Evolutionary conservation across 2,329 filamentous ascomycete species (phyloP).

Genomic region (Fusarium redolens): DNA sequence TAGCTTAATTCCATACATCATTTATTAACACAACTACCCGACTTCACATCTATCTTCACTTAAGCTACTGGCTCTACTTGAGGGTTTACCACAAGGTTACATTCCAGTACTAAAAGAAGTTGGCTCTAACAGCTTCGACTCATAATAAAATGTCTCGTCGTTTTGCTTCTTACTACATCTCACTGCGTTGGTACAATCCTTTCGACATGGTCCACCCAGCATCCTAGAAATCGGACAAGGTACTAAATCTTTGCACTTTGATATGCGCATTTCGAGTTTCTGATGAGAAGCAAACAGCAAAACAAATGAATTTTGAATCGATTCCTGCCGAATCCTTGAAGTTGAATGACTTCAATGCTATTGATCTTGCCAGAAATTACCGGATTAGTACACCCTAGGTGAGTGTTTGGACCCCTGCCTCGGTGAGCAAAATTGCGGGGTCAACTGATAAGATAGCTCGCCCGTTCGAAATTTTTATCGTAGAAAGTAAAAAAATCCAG

Average conservation of each 20-base stretch:
- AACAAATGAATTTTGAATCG: background rate
- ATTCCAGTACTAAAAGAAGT: background rate
- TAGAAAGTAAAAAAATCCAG: conserved; percentile 46
- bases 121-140: background rate
- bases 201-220: background rate
- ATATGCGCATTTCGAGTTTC: no score
- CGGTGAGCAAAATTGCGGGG: conserved; percentile 47
- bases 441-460: conserved; percentile 32
- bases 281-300: background rate
- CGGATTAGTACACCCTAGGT: conserved; percentile 23
- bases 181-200: background rate
- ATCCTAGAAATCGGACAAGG: background rate
- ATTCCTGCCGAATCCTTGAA: background rate
- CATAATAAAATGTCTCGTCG: background rate
- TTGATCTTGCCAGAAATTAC: conserved; percentile 6
- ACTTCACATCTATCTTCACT: background rate
- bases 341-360: background rate
- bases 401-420: conserved; percentile 21
- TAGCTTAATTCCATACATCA: background rate
- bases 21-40: background rate
- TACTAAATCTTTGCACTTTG: background rate
- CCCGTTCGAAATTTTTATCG: conserved; percentile 43
- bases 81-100: background rate
- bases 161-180: background rate
- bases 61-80: background rate